Base-by-base conservation (phyloP, 305 asterid genomes). In the Fraxinus floribunda region DNA sequence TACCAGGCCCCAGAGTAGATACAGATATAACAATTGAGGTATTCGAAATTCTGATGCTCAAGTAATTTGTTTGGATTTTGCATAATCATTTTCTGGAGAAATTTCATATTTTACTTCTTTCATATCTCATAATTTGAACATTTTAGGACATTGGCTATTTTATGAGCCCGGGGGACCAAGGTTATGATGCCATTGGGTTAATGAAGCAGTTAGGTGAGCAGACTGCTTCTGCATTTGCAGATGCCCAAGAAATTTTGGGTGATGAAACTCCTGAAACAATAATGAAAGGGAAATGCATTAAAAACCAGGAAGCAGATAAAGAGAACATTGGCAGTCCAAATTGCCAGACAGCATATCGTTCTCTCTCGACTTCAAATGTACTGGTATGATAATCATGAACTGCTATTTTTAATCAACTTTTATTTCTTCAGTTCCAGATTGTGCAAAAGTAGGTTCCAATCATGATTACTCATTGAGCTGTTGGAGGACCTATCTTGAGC, bases 131-230 rank as follows among this genome's bases (percentile, higher is more conserved):
- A 76, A 18, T 78, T 73, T 7, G 80, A 77, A 36, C 29, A 76
- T 84, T 84, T 83, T 84, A 97, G 98, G 99, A 97, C 88, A 89
- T 92, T 77, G 98, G 94, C 76, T 91, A 90, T 89, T 90, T 89
- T 75, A 70, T 92, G 90, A 93, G 97, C 91, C 98, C 98, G 8
- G 94, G 91, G 57, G 95, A 94, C 32, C 83, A 89, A 87, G 91
- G 97, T 82, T 95, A 90, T 46, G 98, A 95, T 84, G 98, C 98
- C 75, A 87, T 94, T 70, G 99, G 97, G 84, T 88, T 97, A 88
- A 95, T 95, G 96, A 93, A 94, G 90, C 98, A 93, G 78, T 86
- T 97, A 87, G 94, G 93, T 30, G 99, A 97, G 89, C 96, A 95
- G 81, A 93, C 95, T 68, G 98, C 99, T 6, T 87, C 91, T 66